Conservation (phyloP, 345 rosid species). For the Melaleuca alternifolia region DNA sequence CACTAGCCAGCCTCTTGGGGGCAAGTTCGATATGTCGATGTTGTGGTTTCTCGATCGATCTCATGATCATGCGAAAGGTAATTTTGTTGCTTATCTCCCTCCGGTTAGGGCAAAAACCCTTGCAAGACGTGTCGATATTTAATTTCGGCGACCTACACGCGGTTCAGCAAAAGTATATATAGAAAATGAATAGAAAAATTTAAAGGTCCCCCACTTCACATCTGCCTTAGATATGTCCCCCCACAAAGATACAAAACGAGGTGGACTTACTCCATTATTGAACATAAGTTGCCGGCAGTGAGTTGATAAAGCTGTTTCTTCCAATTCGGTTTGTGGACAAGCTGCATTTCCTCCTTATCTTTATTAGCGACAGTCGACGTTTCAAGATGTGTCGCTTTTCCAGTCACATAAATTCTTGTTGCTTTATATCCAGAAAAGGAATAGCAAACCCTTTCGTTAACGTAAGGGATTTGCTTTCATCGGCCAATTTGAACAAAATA, state of each 20-base stretch:
- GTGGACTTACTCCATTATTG: background rate
- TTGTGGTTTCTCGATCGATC: no score
- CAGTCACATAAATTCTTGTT: background rate
- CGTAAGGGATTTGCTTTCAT: background rate
- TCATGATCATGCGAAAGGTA: background rate
- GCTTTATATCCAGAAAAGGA: background rate
- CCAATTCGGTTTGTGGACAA: background rate
- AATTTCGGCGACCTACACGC: background rate
- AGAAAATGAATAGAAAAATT: background rate
- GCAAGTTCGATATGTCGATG: no score
- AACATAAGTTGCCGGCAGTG: background rate
- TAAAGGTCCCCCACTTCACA: background rate
- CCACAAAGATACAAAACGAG: background rate
- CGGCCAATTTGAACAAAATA: background rate
- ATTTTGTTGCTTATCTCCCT: background rate
- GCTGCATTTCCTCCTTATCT: background rate
- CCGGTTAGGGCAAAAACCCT: background rate
- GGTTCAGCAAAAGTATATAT: background rate
- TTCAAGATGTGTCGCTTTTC: background rate
- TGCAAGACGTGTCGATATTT: background rate
- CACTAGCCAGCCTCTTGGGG: no score
- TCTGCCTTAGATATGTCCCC: background rate
- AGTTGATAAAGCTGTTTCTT: background rate
- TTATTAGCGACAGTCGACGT: background rate
- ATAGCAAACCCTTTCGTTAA: background rate